Conservation (phyloP, 2,329 filamentous ascomycete species). For the Phyllachora maydis region DNA sequence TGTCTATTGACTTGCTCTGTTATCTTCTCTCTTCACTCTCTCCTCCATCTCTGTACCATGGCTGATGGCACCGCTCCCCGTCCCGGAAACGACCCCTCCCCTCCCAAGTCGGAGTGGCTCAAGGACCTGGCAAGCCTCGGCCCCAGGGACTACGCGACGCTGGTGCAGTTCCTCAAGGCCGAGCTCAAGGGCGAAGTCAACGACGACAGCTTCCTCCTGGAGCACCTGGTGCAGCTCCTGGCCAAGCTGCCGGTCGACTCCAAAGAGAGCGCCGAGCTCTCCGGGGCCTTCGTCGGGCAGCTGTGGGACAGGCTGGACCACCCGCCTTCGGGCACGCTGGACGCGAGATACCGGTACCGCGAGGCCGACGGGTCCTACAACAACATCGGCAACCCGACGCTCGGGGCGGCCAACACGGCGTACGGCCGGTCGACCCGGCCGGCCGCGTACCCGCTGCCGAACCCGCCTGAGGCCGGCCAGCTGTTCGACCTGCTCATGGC, state of each 20-base stretch:
- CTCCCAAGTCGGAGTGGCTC: background rate
- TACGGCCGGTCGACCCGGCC: slow-evolving; percentile 47
- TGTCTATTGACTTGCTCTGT: background rate
- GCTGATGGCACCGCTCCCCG: background rate
- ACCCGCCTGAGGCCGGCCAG: slow-evolving; percentile 38
- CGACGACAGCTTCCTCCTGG: slow-evolving; percentile 64
- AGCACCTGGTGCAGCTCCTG: slow-evolving; percentile 50
- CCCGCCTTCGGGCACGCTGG: slow-evolving; percentile 45
- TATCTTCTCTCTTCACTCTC: background rate
- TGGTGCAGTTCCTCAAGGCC: slow-evolving; percentile 36
- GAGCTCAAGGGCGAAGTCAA: slow-evolving; percentile 44
- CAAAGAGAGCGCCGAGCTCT: slow-evolving; percentile 38
- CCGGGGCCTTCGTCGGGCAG: slow-evolving; percentile 44
- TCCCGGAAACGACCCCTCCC: no score
- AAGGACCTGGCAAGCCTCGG: no score
- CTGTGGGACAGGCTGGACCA: slow-evolving; percentile 56
- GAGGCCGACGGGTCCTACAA: slow-evolving; percentile 53
- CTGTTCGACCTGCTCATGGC: slow-evolving; percentile 44
- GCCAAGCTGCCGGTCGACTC: slow-evolving; percentile 42
- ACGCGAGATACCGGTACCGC: slow-evolving; percentile 42
- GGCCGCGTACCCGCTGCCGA: slow-evolving; percentile 43
- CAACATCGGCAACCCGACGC: slow-evolving; percentile 41
- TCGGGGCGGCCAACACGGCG: slow-evolving; percentile 45
- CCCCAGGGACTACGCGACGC: slow-evolving; percentile 42
- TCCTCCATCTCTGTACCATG: background rate